phyloP scores from a whole-genome alignment of 495 filamentous ascomycete genomes.

The Lasiosphaeria hispida region DNA sequence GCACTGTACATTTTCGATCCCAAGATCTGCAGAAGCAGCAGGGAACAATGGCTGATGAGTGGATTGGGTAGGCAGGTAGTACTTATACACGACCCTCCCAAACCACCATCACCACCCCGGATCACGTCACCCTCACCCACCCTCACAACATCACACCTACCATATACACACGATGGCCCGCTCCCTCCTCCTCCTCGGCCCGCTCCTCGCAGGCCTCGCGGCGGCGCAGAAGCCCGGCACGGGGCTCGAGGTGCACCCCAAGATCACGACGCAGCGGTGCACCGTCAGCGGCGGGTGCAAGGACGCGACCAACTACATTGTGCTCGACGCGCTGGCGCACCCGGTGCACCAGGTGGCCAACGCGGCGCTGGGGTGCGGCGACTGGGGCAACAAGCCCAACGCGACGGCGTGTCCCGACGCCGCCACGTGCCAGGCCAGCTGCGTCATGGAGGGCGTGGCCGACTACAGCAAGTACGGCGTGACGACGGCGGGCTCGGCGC shows the following conservation, averaged over 20 bases:
- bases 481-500: conserved; percentile 39
- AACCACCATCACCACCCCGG: too few relatives aligned
- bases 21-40: too few relatives aligned
- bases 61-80: too few relatives aligned
- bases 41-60: background rate
- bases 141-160: background rate
- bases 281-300: conserved; percentile 51
- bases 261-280: conserved; percentile 57
- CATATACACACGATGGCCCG: conserved; percentile 12
- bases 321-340: conserved; percentile 52
- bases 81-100: too few relatives aligned
- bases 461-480: conserved; percentile 49
- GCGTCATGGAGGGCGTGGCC: conserved; percentile 48
- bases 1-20: too few relatives aligned
- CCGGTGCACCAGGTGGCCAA: conserved; percentile 22
- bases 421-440: conserved; percentile 49
- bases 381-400: conserved; percentile 43
- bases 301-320: conserved; percentile 50
- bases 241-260: conserved; percentile 47
- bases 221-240: conserved; percentile 25
- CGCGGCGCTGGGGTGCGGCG: conserved; percentile 31
- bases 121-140: background rate
- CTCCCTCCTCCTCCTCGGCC: conserved; percentile 14
- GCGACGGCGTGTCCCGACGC: conserved; percentile 46
- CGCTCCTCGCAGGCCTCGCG: conserved; percentile 19